Evolutionary conservation across 805 yeast genomes (phyloP), one percentile per base, ranked within the genome.

Genomic region (Saturnispora sekii): DNA sequence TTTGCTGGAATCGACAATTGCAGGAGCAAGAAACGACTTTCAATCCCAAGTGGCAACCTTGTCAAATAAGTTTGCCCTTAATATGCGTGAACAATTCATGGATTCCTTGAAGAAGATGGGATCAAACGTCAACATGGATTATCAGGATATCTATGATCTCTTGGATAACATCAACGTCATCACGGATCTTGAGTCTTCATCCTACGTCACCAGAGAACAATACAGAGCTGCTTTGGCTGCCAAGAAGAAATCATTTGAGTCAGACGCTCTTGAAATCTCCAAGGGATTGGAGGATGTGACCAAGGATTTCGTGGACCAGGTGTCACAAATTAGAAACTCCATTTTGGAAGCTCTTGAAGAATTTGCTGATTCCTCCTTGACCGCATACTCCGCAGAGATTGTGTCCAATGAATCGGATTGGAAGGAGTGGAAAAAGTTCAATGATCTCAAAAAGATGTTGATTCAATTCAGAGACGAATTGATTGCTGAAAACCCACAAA

Each of bases 311-410:
- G 65, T 70, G 35, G 53, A 60, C 3, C 61, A 53, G 21, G 48
- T 65, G 16, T 46, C 55, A 10, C 44, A 45, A 5, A 38, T 67
- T 31, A 69, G 75, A 54, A 57, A 64, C 16, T 58, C 65, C 16
- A 71, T 80, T 32, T 69, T 82, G 43, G 89, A 84, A 50, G 71
- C 80, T 0, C 72, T 79, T 57, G 89, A 83, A 59, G 83, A 83
- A 49, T 84, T 83, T 68, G 79, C 81, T 5, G 88, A 82, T 44
- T 73, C 77, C 6, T 70, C 84, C 28, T 69, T 82, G 44, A 70
- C 65, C 51, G 86, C 81, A 52, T 82, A 80, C 63, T 73, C 83
- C 7, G 73, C 74, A 43, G 72, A 76, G 47, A 69, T 83, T 56
- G 72, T 79, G 42, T 64, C 66, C 16, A 60, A 58, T 14, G 70